These are phyloP conservation scores for Calonectria pseudoreteaudii DNA, from an alignment of 2,329 filamentous ascomycete genomes.

Conservation along the genomic window DNA sequence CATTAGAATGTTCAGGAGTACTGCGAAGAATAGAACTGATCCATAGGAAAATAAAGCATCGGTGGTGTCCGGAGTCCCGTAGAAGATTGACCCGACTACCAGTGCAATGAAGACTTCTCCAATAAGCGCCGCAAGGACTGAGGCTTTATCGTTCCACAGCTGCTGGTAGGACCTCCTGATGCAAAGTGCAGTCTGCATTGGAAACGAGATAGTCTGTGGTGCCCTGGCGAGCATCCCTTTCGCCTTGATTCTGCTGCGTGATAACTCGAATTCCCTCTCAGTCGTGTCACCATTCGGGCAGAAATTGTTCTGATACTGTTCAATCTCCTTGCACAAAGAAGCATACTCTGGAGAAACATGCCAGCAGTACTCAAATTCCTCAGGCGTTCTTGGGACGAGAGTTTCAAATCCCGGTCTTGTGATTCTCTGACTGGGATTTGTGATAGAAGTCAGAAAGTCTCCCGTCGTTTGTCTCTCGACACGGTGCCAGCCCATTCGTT, in stretches of 20 bases:
- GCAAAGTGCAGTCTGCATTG: constrained; percentile 3
- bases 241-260: not conserved
- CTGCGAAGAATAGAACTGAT: constrained; percentile 64
- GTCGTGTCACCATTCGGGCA: not conserved
- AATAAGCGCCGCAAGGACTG: not conserved
- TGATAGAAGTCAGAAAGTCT: constrained; percentile 16
- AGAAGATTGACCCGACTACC: constrained; percentile 14
- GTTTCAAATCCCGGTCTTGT: constrained; percentile 37
- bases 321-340: not conserved
- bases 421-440: constrained; percentile 1
- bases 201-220: constrained; percentile 8
- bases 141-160: not conserved
- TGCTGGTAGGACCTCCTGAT: constrained; percentile 8
- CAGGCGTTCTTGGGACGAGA: constrained; percentile 45
- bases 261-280: not conserved
- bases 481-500: constrained; percentile 11
- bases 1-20: constrained; percentile 63
- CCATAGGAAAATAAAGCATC: constrained; percentile 46
- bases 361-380: constrained; percentile 51
- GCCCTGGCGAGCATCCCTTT: constrained; percentile 6
- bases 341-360: constrained; percentile 1
- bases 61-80: not conserved
- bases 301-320: not conserved
- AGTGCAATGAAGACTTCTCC: not conserved
- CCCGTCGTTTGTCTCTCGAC: constrained; percentile 9